phyloP scores from a whole-genome alignment of 371 early-diverging fungal species.

The Mycotypha africana region DNA sequence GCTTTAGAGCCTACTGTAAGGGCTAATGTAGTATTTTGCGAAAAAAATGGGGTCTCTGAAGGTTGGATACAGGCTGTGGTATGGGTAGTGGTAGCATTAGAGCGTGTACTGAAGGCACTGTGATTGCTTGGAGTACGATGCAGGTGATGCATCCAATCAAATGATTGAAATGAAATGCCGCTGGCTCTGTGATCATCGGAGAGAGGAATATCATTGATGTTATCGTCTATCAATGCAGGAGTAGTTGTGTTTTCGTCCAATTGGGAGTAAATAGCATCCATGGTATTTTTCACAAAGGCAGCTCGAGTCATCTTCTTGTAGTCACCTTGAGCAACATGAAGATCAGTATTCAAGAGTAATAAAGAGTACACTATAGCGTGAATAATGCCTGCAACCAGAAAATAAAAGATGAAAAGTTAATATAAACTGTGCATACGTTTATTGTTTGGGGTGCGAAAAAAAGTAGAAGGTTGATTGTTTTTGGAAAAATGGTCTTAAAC shows the following conservation, averaged over 20 bases:
- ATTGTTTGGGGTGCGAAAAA: too few species aligned
- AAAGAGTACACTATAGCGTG: slow-evolving; percentile 85
- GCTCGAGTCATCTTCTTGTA: slow-evolving; percentile 55
- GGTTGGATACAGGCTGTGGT: not conserved
- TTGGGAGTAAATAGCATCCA: slow-evolving; percentile 49
- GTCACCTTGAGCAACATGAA: slow-evolving; percentile 75
- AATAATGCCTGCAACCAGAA: slow-evolving; percentile 66
- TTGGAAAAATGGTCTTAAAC: too few species aligned
- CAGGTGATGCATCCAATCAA: slow-evolving; percentile 7
- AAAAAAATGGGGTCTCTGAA: not conserved
- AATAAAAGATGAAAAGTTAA: too few species aligned
- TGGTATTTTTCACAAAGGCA: slow-evolving; percentile 59
- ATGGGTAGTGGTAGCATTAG: too few species aligned
- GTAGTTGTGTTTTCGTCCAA: too few species aligned
- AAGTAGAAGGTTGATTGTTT: too few species aligned
- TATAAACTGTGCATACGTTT: too few species aligned
- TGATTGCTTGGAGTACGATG: slow-evolving; percentile 8
- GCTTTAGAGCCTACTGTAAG: slow-evolving; percentile 7
- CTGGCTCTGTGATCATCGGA: slow-evolving; percentile 2
- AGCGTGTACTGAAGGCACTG: not conserved
- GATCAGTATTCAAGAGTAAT: slow-evolving; percentile 88
- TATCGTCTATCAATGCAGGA: slow-evolving; percentile 20
- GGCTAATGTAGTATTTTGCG: too few species aligned
- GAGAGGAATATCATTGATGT: slow-evolving; percentile 13
- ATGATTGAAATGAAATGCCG: slow-evolving; percentile 8